Evolutionary conservation across 345 rosid genomes (phyloP), one percentile per base, ranked within the genome.

Genomic region (Syzygium grande): DNA sequence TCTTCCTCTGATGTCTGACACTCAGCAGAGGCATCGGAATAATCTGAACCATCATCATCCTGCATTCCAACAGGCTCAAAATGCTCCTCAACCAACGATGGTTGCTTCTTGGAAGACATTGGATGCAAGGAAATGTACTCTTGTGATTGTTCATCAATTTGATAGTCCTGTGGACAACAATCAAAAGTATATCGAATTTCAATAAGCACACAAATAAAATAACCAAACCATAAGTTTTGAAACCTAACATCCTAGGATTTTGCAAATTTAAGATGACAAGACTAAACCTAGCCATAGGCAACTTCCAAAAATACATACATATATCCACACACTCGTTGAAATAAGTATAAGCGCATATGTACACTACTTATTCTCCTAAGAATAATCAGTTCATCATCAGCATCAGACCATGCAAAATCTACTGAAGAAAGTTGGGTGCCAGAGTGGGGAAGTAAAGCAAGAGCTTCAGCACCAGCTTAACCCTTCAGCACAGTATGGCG

Each of bases 91-190:
- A 97, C 86, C 90, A 95, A 86, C 85, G 96, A 92, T 13, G 95
- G 91, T 86, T 92, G 96, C 89, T 91, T 94, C 89, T 90, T 90
- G 43, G 98, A 59, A 84, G 92, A 90, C 93, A 97, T 53, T 41
- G 99, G 99, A 94, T 96, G 99, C 83, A 96, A 91, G 34, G 98
- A 92, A 86, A 91, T 43, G 87, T 93, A 97, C 90, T 97, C 97
- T 86, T 80, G 87, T 14, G 99, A 95, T 43, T 91, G 88, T 83
- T 89, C 93, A 88, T 96, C 96, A 85, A 97, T 95, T 94, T 97
- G 92, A 89, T 86, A 97, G 89, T 95, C 97, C 99, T 97, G 90
- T 61, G 73, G 16, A 87, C 9, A 90, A 83, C 15, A 87, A 92
- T 38, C n/a, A 84, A 84, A 59, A 86, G 83, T 73, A 73, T 21